Conservation (phyloP, 148 eudicot genomes). For the Silene latifolia region DNA sequence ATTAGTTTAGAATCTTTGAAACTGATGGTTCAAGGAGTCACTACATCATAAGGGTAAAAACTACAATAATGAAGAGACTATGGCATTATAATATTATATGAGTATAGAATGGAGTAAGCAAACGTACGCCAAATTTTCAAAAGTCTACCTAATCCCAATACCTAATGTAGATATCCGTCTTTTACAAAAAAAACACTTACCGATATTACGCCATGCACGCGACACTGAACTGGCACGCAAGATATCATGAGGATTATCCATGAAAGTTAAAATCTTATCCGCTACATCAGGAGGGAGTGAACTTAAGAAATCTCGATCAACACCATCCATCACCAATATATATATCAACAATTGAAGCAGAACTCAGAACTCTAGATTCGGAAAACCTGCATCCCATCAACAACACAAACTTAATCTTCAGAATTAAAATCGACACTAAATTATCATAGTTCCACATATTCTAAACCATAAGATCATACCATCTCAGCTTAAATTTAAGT, state of each 20-base stretch:
- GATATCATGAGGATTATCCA: slow-evolving; percentile 73
- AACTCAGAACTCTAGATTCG: not conserved
- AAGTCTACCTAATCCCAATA: no score
- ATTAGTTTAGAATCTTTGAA: no score
- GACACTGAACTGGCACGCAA: slow-evolving; percentile 59
- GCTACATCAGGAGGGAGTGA: slow-evolving; percentile 51
- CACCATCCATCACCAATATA: slow-evolving; percentile 25
- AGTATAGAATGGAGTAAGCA: not conserved
- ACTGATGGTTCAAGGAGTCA: no score
- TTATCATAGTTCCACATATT: no score
- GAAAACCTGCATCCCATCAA: not conserved
- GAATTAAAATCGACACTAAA: not conserved
- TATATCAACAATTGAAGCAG: not conserved
- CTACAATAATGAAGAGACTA: no score
- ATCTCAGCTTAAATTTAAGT: no score
- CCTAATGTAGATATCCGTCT: no score
- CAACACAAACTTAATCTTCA: not conserved
- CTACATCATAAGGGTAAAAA: no score
- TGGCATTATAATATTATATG: not conserved
- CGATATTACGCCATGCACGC: slow-evolving; percentile 54
- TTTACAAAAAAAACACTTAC: slow-evolving; percentile 22
- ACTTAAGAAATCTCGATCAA: slow-evolving; percentile 40
- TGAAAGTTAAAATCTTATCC: slow-evolving; percentile 37
- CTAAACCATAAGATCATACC: no score
- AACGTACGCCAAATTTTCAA: not conserved